Conservation (phyloP, 768 basidiomycete species). For the Ramaria rubella region DNA sequence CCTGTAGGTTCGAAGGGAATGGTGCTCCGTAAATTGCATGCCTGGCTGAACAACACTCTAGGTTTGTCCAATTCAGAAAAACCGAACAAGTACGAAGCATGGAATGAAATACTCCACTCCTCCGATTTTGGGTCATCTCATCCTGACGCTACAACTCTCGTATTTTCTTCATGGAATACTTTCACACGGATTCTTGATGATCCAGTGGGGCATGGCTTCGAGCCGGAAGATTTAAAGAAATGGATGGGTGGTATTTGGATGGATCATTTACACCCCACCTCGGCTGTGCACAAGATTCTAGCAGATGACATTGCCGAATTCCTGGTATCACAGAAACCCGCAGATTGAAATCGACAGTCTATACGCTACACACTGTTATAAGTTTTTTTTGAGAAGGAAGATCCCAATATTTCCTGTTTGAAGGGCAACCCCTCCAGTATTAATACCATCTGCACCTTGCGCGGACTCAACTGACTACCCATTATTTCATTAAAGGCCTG, state of each 20-base stretch:
- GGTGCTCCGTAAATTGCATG: slow-evolving; percentile 14
- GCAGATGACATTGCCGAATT: slow-evolving; percentile 11
- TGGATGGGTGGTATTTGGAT: slow-evolving; percentile 27
- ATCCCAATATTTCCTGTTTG: neutral
- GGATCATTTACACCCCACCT: slow-evolving; percentile 16
- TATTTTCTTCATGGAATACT: slow-evolving; percentile 42
- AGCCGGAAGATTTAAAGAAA: slow-evolving; percentile 25
- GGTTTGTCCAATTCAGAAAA: neutral
- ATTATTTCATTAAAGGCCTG: no score
- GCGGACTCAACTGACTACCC: no score
- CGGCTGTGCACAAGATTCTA: slow-evolving; percentile 16
- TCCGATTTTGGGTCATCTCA: slow-evolving; percentile 34
- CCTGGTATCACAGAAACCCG: neutral
- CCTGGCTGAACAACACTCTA: slow-evolving; percentile 11
- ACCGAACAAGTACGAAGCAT: slow-evolving; percentile 22
- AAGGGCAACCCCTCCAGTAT: no score
- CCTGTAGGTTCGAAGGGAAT: slow-evolving; percentile 29
- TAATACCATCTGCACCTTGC: neutral
- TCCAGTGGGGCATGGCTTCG: slow-evolving; percentile 36
- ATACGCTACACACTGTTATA: neutral
- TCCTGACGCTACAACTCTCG: slow-evolving; percentile 39
- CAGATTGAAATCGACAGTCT: neutral
- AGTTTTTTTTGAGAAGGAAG: neutral
- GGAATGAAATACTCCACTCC: slow-evolving; percentile 39
- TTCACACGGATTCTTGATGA: slow-evolving; percentile 45